phyloP scores from a whole-genome alignment of 768 basidiomycete genomes.

The Boletus tomentosulus region DNA sequence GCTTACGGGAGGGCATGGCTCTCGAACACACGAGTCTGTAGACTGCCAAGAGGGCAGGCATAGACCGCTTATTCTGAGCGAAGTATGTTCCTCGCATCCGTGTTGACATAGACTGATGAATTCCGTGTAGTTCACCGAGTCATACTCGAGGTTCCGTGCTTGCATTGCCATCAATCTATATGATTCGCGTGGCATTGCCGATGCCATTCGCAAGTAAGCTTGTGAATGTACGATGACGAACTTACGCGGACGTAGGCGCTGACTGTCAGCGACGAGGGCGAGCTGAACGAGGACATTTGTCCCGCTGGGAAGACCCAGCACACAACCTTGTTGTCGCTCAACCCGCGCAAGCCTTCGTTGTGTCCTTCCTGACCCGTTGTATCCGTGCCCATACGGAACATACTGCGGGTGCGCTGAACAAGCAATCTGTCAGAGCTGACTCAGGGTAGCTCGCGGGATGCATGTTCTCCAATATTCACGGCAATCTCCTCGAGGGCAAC shows the following conservation, averaged over 20 bases:
- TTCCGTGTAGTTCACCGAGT: constrained; percentile 66
- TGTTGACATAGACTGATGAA: background rate
- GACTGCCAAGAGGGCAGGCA: too few species aligned
- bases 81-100: constrained; percentile 40
- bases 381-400: too few species aligned
- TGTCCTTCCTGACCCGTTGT: too few species aligned
- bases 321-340: constrained; percentile 84
- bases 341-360: too few species aligned
- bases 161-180: constrained; percentile 87
- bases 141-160: constrained; percentile 80
- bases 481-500: too few species aligned
- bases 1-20: constrained; percentile 86
- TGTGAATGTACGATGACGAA: background rate
- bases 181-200: constrained; percentile 78
- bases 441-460: too few species aligned
- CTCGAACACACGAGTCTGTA: constrained; percentile 24
- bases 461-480: too few species aligned
- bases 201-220: constrained; percentile 58
- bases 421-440: constrained; percentile 6
- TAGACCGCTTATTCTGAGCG: constrained; percentile 21
- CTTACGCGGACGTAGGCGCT: constrained; percentile 44
- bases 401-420: constrained; percentile 54
- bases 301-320: constrained; percentile 75
- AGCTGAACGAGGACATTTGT: constrained; percentile 28
- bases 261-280: constrained; percentile 68